Evolutionary conservation across 1,284 basidiomycete genomes (phyloP).

Genomic region (Volvariella surrecta): DNA sequence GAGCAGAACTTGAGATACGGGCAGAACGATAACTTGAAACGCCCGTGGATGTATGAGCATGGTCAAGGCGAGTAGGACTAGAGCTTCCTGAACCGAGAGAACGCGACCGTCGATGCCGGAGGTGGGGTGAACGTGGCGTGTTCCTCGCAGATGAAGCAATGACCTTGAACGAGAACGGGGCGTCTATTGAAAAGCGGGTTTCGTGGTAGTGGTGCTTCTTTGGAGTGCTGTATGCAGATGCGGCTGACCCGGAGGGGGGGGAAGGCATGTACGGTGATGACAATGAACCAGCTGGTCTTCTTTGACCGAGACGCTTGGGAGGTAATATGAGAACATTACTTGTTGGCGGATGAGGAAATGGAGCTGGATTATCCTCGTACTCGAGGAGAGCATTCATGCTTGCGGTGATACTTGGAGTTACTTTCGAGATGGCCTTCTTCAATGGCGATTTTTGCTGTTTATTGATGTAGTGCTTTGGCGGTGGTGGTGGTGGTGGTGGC

Average conservation of each 20-base stretch:
- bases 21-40: conserved; percentile 13
- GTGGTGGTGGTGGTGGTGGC: neutral
- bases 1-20: conserved; percentile 16
- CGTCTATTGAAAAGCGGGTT: no score
- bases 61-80: conserved; percentile 8
- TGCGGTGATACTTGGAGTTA: conserved; percentile 35
- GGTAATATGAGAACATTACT: conserved; percentile 20
- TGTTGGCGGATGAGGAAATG: neutral
- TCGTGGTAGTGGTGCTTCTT: no score
- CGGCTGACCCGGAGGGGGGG: neutral
- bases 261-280: neutral
- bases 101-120: conserved; percentile 21
- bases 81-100: conserved; percentile 17
- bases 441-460: conserved; percentile 5
- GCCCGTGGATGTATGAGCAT: conserved; percentile 13
- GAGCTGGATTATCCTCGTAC: conserved; percentile 36
- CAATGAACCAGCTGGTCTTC: neutral
- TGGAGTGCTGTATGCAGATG: conserved; percentile 1
- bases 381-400: conserved; percentile 50
- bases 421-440: conserved; percentile 11
- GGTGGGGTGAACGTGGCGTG: conserved; percentile 4
- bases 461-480: conserved; percentile 1
- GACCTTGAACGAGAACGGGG: conserved; percentile 4
- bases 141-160: conserved; percentile 3
- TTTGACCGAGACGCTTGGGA: conserved; percentile 6